phyloP scores from a whole-genome alignment of 371 early-diverging fungal species.

The Rhizopus sp. region DNA sequence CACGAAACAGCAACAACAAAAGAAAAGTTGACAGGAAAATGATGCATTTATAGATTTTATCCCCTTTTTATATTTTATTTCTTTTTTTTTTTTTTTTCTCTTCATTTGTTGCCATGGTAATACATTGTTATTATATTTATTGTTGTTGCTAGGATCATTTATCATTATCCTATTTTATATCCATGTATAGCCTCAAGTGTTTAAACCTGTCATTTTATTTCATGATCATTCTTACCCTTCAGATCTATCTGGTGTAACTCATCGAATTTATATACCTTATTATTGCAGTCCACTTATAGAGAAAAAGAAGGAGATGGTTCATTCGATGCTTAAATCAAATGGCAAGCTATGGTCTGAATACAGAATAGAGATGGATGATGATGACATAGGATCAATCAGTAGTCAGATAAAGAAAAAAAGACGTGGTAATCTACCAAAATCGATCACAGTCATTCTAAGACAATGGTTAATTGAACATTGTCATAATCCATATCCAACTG shows the following conservation, averaged over 20 bases:
- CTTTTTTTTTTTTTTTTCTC: too few relatives aligned
- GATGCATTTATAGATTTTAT: too few relatives aligned
- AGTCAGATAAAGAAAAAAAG: conserved; percentile 19
- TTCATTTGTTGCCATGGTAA: too few relatives aligned
- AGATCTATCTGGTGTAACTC: conserved; percentile 23
- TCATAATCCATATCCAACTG: conserved; percentile 74
- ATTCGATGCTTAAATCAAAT: conserved; percentile 16
- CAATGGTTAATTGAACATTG: conserved; percentile 70
- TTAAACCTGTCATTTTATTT: conserved; percentile 25
- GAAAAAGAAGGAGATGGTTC: conserved; percentile 21
- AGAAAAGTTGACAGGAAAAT: too few relatives aligned
- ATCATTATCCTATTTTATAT: too few relatives aligned
- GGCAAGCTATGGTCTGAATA: conserved; percentile 19
- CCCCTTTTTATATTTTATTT: too few relatives aligned
- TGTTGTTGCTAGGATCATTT: too few relatives aligned
- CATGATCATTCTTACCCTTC: conserved; percentile 23
- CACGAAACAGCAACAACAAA: too few relatives aligned
- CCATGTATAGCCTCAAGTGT: conserved; percentile 7
- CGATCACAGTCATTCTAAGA: conserved; percentile 59
- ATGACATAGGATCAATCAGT: not conserved
- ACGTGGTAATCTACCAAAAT: conserved; percentile 54
- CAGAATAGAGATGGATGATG: not conserved
- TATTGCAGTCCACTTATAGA: conserved; percentile 18
- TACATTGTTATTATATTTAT: too few relatives aligned
- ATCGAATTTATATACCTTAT: conserved; percentile 29